Evolutionary conservation across 768 basidiomycete species (phyloP).

Genomic region (Boletus coccyginus): DNA sequence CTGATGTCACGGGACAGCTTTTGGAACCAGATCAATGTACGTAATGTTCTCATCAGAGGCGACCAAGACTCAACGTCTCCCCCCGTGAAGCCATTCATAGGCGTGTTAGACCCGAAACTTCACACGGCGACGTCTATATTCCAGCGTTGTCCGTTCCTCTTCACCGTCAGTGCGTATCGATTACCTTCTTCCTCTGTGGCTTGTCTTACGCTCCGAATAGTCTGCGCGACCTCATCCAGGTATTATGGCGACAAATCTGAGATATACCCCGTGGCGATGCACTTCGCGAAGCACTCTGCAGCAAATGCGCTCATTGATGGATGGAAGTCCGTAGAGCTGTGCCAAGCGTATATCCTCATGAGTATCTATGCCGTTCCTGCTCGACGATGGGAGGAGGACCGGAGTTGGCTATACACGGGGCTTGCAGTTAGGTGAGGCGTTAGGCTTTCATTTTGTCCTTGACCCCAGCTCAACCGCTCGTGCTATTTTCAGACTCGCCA

Average conservation of each 20-base stretch:
- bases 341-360: constrained; percentile 90
- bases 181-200: neutral
- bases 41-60: constrained; percentile 15
- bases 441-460: too few species aligned
- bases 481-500: constrained; percentile 59
- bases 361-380: constrained; percentile 79
- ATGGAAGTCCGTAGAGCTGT: constrained; percentile 83
- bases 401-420: constrained; percentile 87
- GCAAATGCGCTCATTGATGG: constrained; percentile 79
- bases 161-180: constrained; percentile 70
- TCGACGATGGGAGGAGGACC: constrained; percentile 84
- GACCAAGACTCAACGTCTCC: neutral
- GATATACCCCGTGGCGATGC: constrained; percentile 86
- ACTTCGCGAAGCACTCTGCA: constrained; percentile 81
- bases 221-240: constrained; percentile 84
- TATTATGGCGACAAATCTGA: constrained; percentile 78
- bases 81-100: constrained; percentile 52
- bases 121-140: constrained; percentile 81
- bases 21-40: constrained; percentile 66
- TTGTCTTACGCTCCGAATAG: constrained; percentile 31
- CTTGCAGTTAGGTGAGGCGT: constrained; percentile 67
- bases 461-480: neutral
- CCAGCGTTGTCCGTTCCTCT: constrained; percentile 84
- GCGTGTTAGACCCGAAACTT: constrained; percentile 74
- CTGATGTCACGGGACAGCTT: constrained; percentile 45